phyloP scores from a whole-genome alignment of 2,329 filamentous ascomycete species.

The Aspergillus proliferans region DNA sequence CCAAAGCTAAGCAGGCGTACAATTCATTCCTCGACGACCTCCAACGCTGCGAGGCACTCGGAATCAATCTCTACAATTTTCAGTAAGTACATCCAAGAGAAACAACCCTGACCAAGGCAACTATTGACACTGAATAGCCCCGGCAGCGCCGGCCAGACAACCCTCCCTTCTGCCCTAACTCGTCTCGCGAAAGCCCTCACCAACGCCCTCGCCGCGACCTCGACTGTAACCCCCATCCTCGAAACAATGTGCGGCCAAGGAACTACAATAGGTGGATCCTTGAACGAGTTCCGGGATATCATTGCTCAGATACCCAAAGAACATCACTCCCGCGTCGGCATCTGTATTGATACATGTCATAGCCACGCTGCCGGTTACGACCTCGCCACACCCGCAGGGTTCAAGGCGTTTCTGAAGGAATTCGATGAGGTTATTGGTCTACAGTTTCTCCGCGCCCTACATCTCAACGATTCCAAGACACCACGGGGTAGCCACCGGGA shows the following conservation, averaged over 20 bases:
- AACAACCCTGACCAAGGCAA: not conserved
- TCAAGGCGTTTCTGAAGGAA: constrained; percentile 63
- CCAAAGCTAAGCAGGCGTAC: constrained; percentile 81
- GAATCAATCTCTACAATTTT: constrained; percentile 94
- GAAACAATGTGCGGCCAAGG: constrained; percentile 94
- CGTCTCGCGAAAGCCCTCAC: constrained; percentile 81
- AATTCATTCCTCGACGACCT: constrained; percentile 82
- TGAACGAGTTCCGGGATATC: constrained; percentile 80
- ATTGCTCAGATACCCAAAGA: constrained; percentile 64
- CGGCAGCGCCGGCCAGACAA: constrained; percentile 67
- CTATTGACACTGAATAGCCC: constrained; percentile 45
- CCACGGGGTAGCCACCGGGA: constrained; percentile 76
- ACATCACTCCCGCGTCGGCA: constrained; percentile 77
- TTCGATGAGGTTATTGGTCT: constrained; percentile 75
- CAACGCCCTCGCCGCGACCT: constrained; percentile 68
- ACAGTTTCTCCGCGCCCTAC: constrained; percentile 74
- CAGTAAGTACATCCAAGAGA: constrained; percentile 46
- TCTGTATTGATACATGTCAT: constrained; percentile 96
- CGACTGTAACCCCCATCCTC: constrained; percentile 70
- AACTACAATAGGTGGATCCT: constrained; percentile 77
- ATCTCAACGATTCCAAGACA: constrained; percentile 94
- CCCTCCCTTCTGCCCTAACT: constrained; percentile 62
- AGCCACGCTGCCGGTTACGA: constrained; percentile 93
- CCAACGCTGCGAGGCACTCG: constrained; percentile 72
- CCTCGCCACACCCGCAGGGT: constrained; percentile 66